Base-by-base conservation (phyloP, 2,329 filamentous ascomycete genomes). In the Cladosporium sp. region DNA sequence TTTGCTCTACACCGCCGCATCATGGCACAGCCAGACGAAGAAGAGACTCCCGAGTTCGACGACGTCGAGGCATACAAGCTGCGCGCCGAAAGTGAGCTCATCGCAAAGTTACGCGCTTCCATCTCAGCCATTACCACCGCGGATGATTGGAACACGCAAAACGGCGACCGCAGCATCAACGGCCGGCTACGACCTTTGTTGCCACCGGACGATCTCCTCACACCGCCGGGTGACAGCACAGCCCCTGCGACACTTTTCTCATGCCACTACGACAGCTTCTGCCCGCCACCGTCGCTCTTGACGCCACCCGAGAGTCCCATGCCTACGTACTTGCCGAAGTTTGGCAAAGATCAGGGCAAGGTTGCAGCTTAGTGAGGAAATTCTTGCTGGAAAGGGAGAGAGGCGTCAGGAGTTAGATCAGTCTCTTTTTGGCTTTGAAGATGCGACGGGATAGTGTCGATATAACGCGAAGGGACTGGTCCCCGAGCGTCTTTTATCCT, bases 1-100 rank as follows among this genome's bases (percentile, higher is more conserved):
- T 81, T 81, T 60, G 79, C 79, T 2, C 70, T 64, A 2, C 79
- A 81, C 65, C 72, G 79, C 8, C 72, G 78, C 16, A 31, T 64
- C 35, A 68, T 68, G 7, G 59, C 57, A 3, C 46, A 64, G 40
- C 61, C 73, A 33, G 78, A 80, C 53, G 77, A 80, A 64, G 78
- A 80, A 66, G 77, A 78, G 67, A 69, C 68, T 6, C 76, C 79
- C 26, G 68, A 71, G 0, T 80, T 79, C 57, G 79, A 80, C 68
- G 69, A 72, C 46, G 69, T 78, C 5, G 69, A 71, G 21, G 44
- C 69, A 31, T 71, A 69, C 63, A 65, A 66, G 26, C 58, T 64
- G 23, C 55, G 56, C 3, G 69, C 69, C 1, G 58, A 70, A 33
- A 63, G 64, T 8, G 62, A 68, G 28, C 56, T 71, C 6, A 33